A percentile compares a stretch with the other conserved stretches of the same genome.
Conservation (phyloP, 2,329 filamentous ascomycete genomes). For the Fusarium brevicatenulatum region DNA sequence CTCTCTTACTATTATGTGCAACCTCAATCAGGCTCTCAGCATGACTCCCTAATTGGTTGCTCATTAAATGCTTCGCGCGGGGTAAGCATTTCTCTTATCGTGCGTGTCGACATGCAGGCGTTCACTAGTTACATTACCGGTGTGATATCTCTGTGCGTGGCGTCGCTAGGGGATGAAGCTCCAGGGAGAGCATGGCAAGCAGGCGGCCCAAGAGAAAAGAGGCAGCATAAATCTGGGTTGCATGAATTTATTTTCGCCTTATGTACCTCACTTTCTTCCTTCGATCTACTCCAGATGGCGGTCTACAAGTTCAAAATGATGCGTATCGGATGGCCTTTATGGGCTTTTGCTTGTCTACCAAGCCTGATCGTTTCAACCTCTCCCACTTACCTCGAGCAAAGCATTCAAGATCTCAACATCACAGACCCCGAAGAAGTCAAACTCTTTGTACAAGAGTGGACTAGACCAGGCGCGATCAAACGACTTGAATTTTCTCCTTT, state of each 20-base stretch:
- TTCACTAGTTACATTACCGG: not conserved
- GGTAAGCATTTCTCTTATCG: not conserved
- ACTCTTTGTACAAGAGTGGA: not conserved
- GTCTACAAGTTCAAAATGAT: not conserved
- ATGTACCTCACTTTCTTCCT: rapidly evolving
- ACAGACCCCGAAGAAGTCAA: not conserved
- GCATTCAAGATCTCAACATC: not conserved
- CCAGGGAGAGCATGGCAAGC: rapidly evolving
- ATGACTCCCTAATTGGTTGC: rapidly evolving
- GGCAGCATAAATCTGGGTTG: not conserved
- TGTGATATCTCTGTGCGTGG: not conserved
- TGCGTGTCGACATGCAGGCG: not conserved
- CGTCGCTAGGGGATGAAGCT: rapidly evolving
- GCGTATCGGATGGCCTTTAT: not conserved
- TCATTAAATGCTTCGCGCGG: rapidly evolving
- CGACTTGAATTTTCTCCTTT: not conserved
- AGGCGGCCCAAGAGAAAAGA: not conserved
- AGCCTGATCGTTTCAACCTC: not conserved
- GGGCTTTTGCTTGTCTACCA: not conserved
- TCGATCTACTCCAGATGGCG: rapidly evolving
- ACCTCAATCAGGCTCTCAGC: not conserved
- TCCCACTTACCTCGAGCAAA: not conserved
- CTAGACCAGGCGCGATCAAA: not conserved
- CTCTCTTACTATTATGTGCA: not conserved
- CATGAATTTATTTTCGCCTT: rapidly evolving